Evolutionary conservation across 2,329 filamentous ascomycete species (phyloP).

Genomic region (Drechslera avenae): DNA sequence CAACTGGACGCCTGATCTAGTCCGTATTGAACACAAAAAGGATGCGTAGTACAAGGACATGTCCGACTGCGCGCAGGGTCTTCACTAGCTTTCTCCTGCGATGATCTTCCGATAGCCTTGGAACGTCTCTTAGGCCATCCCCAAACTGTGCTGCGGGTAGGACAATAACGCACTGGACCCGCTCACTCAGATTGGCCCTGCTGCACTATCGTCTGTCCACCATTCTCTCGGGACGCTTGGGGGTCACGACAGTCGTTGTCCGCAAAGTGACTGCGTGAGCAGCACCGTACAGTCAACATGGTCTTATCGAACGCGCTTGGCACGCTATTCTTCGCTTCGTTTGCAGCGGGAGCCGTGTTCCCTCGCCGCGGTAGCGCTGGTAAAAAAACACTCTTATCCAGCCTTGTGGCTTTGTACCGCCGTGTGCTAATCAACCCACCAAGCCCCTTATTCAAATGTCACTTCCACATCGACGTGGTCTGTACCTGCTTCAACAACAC

Average conservation of each 20-base stretch:
- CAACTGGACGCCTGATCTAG: not conserved
- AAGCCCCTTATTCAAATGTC: constrained; percentile 37
- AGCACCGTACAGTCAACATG: constrained; percentile 28
- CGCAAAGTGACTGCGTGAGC: constrained; percentile 28
- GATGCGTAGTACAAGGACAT: constrained; percentile 9
- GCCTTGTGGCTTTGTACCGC: constrained; percentile 28
- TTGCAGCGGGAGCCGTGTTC: constrained; percentile 26
- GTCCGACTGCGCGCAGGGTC: constrained; percentile 18
- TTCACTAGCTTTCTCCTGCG: constrained; percentile 14
- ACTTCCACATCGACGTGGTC: constrained; percentile 23
- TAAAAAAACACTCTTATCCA: constrained; percentile 27
- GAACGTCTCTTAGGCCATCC: constrained; percentile 17
- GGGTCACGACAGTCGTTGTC: constrained; percentile 26
- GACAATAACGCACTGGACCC: constrained; percentile 21
- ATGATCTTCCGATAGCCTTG: constrained; percentile 18
- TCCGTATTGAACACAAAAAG: constrained; percentile 6
- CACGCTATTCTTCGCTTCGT: constrained; percentile 22
- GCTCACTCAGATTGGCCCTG: constrained; percentile 31
- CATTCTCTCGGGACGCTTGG: constrained; percentile 20
- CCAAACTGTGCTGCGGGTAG: constrained; percentile 18
- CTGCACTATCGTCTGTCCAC: constrained; percentile 19
- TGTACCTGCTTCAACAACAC: constrained; percentile 10
- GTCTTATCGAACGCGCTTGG: constrained; percentile 14
- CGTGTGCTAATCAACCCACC: constrained; percentile 36
- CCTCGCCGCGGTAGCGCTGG: constrained; percentile 31